Percentiles rank a stretch among this genome's conserved stretches.
Evolutionary conservation across 768 basidiomycete genomes (phyloP).

Genomic region (Russula sp.): DNA sequence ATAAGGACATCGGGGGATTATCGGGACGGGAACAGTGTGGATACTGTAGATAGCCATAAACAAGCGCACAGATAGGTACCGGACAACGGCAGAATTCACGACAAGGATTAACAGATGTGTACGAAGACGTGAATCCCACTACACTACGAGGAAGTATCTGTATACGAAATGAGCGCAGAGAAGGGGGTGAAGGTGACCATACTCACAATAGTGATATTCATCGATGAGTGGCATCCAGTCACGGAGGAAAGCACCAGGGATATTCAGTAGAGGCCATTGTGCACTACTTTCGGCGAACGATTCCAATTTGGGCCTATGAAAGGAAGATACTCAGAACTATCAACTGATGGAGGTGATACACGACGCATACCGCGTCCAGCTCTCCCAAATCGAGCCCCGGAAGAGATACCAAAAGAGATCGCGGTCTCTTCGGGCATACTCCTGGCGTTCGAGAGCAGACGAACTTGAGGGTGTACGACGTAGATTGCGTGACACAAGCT

Average conservation of each 20-base stretch:
- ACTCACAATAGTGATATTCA: constrained; percentile 88
- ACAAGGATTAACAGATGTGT: constrained; percentile 5
- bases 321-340: constrained; percentile 12
- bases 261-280: constrained; percentile 59
- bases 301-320: constrained; percentile 67
- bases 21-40: background rate
- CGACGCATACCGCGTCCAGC: constrained; percentile 59
- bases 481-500: constrained; percentile 70
- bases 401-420: constrained; percentile 83
- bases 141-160: constrained; percentile 29
- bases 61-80: background rate
- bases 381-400: constrained; percentile 81
- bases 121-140: constrained; percentile 1
- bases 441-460: constrained; percentile 62
- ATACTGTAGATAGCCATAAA: constrained; percentile 12
- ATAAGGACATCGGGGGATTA: background rate
- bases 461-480: constrained; percentile 64
- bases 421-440: constrained; percentile 79
- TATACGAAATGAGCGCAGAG: background rate
- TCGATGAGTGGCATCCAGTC: constrained; percentile 90
- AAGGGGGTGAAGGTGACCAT: background rate
- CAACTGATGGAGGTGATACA: constrained; percentile 7
- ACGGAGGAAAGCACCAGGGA: constrained; percentile 65
- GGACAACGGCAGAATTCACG: constrained; percentile 15
- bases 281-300: constrained; percentile 54